A percentile compares a stretch with the other conserved stretches of the same genome.
Conservation (phyloP, 768 basidiomycete species). For the Boletus sp. region DNA sequence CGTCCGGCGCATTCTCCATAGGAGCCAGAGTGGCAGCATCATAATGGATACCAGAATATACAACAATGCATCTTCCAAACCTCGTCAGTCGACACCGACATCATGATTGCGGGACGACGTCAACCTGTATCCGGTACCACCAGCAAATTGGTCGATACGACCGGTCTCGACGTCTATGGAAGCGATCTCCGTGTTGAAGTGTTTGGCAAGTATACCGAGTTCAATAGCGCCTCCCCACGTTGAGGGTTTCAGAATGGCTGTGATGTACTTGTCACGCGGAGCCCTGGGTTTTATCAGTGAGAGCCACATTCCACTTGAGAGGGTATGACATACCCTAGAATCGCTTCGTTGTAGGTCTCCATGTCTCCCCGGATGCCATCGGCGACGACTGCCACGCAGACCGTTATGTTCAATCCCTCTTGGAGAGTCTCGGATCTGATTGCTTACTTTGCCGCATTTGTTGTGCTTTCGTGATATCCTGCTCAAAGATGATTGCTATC, state of each 20-base stretch:
- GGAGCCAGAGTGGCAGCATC: constrained; percentile 87
- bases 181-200: constrained; percentile 83
- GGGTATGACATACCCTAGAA: constrained; percentile 65
- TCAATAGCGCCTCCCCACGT: constrained; percentile 98
- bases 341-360: constrained; percentile 75
- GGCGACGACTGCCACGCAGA: constrained; percentile 63
- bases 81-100: neutral
- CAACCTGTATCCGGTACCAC: constrained; percentile 34
- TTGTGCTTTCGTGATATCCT: constrained; percentile 67
- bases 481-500: constrained; percentile 80
- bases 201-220: constrained; percentile 75
- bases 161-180: constrained; percentile 93
- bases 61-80: constrained; percentile 56
- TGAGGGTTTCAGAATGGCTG: constrained; percentile 71
- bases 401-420: constrained; percentile 4
- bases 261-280: constrained; percentile 67
- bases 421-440: neutral
- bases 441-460: constrained; percentile 69
- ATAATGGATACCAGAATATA: constrained; percentile 97
- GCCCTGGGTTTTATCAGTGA: constrained; percentile 35
- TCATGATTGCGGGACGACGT: neutral
- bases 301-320: neutral
- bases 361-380: constrained; percentile 72
- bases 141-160: constrained; percentile 74
- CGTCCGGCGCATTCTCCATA: constrained; percentile 64